These are phyloP conservation scores for Ophiostoma sp. DNA, from an alignment of 2,329 filamentous ascomycete species.

Conservation along the genomic window DNA sequence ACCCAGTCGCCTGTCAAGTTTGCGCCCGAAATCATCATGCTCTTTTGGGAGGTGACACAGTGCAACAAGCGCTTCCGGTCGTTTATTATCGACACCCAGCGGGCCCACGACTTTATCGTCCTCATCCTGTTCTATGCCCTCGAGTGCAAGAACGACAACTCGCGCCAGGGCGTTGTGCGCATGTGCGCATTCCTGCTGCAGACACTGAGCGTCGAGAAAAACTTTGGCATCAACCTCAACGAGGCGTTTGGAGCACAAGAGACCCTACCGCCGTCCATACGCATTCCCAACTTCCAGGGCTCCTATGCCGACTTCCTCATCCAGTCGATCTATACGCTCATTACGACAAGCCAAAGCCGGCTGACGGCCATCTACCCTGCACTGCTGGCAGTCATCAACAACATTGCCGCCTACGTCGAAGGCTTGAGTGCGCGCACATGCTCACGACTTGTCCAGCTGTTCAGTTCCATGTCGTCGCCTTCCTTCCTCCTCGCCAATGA, in stretches of 20 bases:
- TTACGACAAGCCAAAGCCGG: constrained; percentile 84
- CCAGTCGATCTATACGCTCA: constrained; percentile 88
- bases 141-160: constrained; percentile 76
- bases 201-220: constrained; percentile 86
- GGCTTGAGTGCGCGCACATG: constrained; percentile 69
- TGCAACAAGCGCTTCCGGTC: constrained; percentile 96
- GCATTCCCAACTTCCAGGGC: constrained; percentile 77
- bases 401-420: constrained; percentile 79
- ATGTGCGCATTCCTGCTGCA: constrained; percentile 98
- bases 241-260: constrained; percentile 85
- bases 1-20: constrained; percentile 75
- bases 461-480: constrained; percentile 86
- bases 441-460: constrained; percentile 79
- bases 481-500: constrained; percentile 91
- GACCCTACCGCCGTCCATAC: constrained; percentile 73
- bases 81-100: constrained; percentile 93
- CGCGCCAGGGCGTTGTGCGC: constrained; percentile 85
- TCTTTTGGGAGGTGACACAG: constrained; percentile 96
- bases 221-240: constrained; percentile 86
- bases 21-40: constrained; percentile 90
- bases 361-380: constrained; percentile 89
- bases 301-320: constrained; percentile 92
- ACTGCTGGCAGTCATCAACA: constrained; percentile 85
- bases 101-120: constrained; percentile 88
- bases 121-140: constrained; percentile 88